Conservation (phyloP, 805 yeast genomes). For the Scheffersomyces ergatensis region DNA sequence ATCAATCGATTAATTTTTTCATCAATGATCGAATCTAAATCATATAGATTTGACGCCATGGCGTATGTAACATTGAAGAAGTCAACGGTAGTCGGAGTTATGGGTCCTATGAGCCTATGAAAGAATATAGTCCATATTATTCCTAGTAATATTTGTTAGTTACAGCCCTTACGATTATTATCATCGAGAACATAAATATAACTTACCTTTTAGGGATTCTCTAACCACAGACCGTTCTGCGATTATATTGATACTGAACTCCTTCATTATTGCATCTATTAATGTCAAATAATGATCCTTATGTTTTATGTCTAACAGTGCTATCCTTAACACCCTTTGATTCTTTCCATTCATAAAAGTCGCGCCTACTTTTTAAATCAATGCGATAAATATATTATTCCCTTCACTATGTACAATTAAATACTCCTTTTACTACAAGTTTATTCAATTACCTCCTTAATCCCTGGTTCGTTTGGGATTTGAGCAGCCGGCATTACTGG, state of each 20-base stretch:
- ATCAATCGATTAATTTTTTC: constrained; percentile 31
- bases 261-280: too few species aligned
- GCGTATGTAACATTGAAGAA: constrained; percentile 62
- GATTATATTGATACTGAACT: constrained; percentile 44
- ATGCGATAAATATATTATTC: too few species aligned
- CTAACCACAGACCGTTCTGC: constrained; percentile 53
- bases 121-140: constrained; percentile 67
- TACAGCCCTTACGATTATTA: neutral
- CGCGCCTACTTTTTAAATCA: too few species aligned
- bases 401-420: too few species aligned
- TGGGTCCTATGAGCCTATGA: constrained; percentile 64
- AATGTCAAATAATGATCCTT: too few species aligned
- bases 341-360: too few species aligned
- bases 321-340: too few species aligned
- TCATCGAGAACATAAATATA: neutral
- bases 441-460: too few species aligned
- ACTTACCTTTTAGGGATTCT: constrained; percentile 54
- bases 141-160: constrained; percentile 43
- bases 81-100: constrained; percentile 54
- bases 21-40: constrained; percentile 46
- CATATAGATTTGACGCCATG: constrained; percentile 42
- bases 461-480: too few species aligned
- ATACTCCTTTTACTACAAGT: too few species aligned
- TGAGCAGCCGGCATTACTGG: too few species aligned
- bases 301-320: too few species aligned